Evolutionary conservation across 139 green algal genomes (phyloP), one percentile per base, ranked within the genome.

Genomic region (Dunaliella primolecta): DNA sequence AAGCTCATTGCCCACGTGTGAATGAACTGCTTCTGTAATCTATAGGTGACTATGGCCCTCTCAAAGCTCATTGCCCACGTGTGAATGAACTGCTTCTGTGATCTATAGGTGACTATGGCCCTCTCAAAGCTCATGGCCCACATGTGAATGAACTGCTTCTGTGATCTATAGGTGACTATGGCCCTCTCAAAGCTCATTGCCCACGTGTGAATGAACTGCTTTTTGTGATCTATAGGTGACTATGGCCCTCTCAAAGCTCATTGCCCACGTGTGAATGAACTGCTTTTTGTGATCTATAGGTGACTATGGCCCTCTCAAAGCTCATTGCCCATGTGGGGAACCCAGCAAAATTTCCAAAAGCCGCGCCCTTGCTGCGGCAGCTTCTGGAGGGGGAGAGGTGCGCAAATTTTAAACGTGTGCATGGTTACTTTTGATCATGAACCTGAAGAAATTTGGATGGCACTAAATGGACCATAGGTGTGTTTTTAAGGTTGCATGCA

Each of bases 261-360:
- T 64, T 64, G 46, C 46, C 46, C 15, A 64, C 46, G 7, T 64
- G 46, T 64, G 46, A 64, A 64, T 64, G 46, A 64, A 64, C 15
- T 64, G 15, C 46, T 64, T 64, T 7, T 64, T 64, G 46, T 25
- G 46, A 64, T 25, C 7, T 64, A 1, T 84, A 92, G 74, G 85
- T 96, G 0, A 75, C 83, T 7, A 83, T 83, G 1, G 93, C 93
- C 0, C 86, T 96, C 27, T 20, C 64, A 0, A 93, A 91, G 72
- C 92, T 97, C 29, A 71, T 75, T 0, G 38, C 78, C 7, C 92
- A 96, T 86, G 94, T 97, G 7, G 77, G 84, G 77, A 92, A 89
- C 56, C 76, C 88, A 21, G 86, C 87, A 79, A 97, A 97, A 88
- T 96, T 97, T 78, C 27, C 30, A 29, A 96, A 96, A 72, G 94